These are phyloP conservation scores for Microdochium nivale DNA, from an alignment of 2,329 filamentous ascomycete genomes.

Conservation along the genomic window DNA sequence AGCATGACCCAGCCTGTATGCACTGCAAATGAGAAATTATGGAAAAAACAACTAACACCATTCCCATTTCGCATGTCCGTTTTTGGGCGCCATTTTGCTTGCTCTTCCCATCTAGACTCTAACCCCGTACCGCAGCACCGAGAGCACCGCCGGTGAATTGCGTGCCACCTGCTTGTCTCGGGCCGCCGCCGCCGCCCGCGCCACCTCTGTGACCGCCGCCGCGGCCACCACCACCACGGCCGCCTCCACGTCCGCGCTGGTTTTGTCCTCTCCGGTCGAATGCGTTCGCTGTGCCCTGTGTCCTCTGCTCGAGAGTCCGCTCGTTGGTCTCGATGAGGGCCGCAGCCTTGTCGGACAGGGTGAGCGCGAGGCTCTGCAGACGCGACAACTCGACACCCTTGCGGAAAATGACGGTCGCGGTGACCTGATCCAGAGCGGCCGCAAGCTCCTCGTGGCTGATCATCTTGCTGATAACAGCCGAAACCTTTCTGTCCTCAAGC, in stretches of 20 bases:
- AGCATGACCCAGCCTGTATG: conserved; percentile 1
- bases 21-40: conserved; percentile 1
- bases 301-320: conserved; percentile 92
- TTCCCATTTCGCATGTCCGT: not conserved
- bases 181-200: conserved; percentile 43
- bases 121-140: conserved; percentile 58
- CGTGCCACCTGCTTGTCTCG: conserved; percentile 62
- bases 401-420: conserved; percentile 94
- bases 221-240: conserved; percentile 43
- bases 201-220: conserved; percentile 39
- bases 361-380: conserved; percentile 89
- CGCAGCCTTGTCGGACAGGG: conserved; percentile 92
- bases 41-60: not conserved
- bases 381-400: conserved; percentile 98
- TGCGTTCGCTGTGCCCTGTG: conserved; percentile 88
- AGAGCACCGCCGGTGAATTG: conserved; percentile 77
- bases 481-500: conserved; percentile 79
- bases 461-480: conserved; percentile 97
- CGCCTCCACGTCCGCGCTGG: conserved; percentile 53
- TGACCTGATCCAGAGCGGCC: conserved; percentile 95
- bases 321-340: conserved; percentile 95
- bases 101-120: conserved; percentile 10
- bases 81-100: conserved; percentile 2
- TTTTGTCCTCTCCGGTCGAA: conserved; percentile 87
- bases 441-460: conserved; percentile 98